These are phyloP conservation scores for Podosphaera leucotricha DNA, from an alignment of 2,329 filamentous ascomycete genomes.

Conservation along the genomic window DNA sequence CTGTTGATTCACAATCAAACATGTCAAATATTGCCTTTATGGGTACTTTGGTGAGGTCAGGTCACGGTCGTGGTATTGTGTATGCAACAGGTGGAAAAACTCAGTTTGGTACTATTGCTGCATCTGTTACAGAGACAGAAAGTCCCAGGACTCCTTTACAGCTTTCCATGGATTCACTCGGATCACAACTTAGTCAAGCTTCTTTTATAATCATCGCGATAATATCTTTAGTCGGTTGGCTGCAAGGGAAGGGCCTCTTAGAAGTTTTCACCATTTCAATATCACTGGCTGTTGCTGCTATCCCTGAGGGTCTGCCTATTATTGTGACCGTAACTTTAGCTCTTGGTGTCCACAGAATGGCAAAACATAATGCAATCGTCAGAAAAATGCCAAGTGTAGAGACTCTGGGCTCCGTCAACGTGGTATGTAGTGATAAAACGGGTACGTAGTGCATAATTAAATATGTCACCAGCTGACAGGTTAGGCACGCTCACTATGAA, in stretches of 20 bases:
- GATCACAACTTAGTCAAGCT: slow-evolving; percentile 86
- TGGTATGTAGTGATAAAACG: slow-evolving; percentile 98
- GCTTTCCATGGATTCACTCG: slow-evolving; percentile 90
- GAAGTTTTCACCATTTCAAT: slow-evolving; percentile 98
- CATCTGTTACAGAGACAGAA: slow-evolving; percentile 83
- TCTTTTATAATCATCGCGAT: slow-evolving; percentile 87
- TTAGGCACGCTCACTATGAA: slow-evolving; percentile 79
- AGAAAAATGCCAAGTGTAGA: slow-evolving; percentile 91
- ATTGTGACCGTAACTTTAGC: slow-evolving; percentile 95
- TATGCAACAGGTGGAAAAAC: slow-evolving; percentile 85
- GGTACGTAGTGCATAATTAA: slow-evolving; percentile 21
- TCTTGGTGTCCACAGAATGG: slow-evolving; percentile 89
- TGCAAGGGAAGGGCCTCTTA: slow-evolving; percentile 70
- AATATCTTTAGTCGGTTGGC: slow-evolving; percentile 73
- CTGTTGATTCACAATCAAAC: slow-evolving; percentile 42
- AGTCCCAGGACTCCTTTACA: slow-evolving; percentile 86
- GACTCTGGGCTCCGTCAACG: slow-evolving; percentile 92
- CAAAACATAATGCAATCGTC: slow-evolving; percentile 82
- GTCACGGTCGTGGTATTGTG: slow-evolving; percentile 89
- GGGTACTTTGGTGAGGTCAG: slow-evolving; percentile 87
- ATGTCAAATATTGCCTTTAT: slow-evolving; percentile 91
- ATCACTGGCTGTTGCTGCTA: slow-evolving; percentile 84
- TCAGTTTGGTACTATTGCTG: slow-evolving; percentile 88
- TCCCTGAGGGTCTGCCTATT: slow-evolving; percentile 87
- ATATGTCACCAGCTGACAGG: slow-evolving; percentile 6